Evolutionary conservation across 225 moss, liverwort and hornwort species (phyloP).

Genomic region (Straminergon stramineum): DNA sequence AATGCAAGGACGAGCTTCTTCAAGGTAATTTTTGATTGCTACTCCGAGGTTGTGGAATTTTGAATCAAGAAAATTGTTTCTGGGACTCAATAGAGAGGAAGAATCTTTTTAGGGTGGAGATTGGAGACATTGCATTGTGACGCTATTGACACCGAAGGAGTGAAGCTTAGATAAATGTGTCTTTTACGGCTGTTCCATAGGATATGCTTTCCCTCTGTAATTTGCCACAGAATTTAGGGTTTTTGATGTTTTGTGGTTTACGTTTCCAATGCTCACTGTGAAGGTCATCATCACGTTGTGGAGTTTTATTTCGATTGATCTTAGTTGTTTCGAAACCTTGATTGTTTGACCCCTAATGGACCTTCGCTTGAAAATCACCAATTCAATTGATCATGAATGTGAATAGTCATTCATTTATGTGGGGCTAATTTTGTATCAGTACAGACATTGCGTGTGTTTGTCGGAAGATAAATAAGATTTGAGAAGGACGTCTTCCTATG

Average conservation of each 20-base stretch:
- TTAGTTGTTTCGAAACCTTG: background rate
- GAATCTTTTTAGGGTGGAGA: background rate
- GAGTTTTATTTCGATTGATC: background rate
- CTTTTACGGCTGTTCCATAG: background rate
- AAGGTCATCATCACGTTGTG: background rate
- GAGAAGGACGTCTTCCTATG: background rate
- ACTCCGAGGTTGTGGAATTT: background rate
- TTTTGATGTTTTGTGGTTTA: background rate
- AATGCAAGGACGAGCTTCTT: conserved; percentile 52
- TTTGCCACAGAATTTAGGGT: background rate
- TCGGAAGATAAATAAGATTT: background rate
- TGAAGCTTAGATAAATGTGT: background rate
- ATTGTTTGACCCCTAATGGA: background rate
- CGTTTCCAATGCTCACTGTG: background rate
- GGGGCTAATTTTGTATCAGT: background rate
- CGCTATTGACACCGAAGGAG: background rate
- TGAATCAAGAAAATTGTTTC: background rate
- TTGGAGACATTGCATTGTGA: background rate
- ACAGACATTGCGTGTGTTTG: background rate
- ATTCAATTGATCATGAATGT: background rate
- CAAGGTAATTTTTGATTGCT: conserved; percentile 34
- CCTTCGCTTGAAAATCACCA: background rate
- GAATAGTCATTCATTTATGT: background rate
- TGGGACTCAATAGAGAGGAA: background rate
- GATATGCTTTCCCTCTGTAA: background rate